Evolutionary conservation across 176 grass and related monocot species (phyloP).

Genomic region (Triticum dicoccoides): DNA sequence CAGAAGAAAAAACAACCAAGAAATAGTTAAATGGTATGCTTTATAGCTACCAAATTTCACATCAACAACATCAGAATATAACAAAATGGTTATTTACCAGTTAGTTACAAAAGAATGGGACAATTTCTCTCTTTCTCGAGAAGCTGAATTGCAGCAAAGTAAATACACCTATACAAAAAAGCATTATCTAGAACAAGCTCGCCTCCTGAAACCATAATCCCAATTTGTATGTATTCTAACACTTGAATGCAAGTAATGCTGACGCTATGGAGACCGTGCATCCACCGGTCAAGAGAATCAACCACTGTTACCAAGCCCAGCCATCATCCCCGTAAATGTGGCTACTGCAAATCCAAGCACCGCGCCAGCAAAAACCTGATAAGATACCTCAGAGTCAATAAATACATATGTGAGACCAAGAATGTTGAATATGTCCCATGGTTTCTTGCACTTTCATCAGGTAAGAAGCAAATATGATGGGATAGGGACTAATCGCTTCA

Average conservation of each 20-base stretch:
- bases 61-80: conserved; percentile 11
- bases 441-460: not conserved
- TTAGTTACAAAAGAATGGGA: conserved; percentile 46
- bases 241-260: conserved; percentile 13
- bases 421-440: not conserved
- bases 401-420: not conserved
- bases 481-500: not conserved
- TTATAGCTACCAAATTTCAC: not conserved
- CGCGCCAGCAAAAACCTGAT: conserved; percentile 63
- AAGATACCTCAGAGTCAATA: not conserved
- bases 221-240: conserved; percentile 35
- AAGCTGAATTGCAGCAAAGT: not conserved
- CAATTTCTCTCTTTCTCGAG: not conserved
- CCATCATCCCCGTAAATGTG: conserved; percentile 56
- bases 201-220: not conserved
- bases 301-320: conserved; percentile 36
- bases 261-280: conserved; percentile 20
- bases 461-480: conserved; percentile 3
- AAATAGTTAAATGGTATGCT: not conserved
- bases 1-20: not conserved
- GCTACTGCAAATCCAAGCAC: conserved; percentile 79
- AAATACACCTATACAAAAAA: conserved; percentile 30
- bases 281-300: conserved; percentile 37
- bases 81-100: not conserved
- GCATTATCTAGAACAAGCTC: conserved; percentile 17